Evolutionary conservation across 208 protist genomes (phyloP).

Genomic region (Vickermania ingenoplastis): DNA sequence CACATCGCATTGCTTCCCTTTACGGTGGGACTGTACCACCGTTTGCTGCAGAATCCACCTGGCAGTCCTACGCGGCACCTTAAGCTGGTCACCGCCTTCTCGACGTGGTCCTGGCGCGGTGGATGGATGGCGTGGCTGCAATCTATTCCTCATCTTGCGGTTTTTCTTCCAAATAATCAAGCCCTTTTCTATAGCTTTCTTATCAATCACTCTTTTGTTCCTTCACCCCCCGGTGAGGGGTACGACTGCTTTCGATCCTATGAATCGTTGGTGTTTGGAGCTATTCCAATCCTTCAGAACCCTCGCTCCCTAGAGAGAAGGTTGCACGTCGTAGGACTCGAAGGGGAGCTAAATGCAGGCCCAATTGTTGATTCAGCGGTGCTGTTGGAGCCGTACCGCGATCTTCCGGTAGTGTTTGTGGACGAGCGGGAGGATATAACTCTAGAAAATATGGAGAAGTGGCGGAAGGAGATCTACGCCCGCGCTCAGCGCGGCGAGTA

Average conservation of each 20-base stretch:
- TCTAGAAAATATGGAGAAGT: background rate
- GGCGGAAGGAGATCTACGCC: background rate
- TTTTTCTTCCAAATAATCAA: too few species aligned
- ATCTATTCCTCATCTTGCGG: too few species aligned
- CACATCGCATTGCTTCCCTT: background rate
- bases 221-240: background rate
- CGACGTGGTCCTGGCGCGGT: too few species aligned
- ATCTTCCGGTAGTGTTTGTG: background rate
- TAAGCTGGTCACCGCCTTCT: too few species aligned
- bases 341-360: too few species aligned
- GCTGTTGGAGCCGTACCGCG: background rate
- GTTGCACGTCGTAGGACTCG: too few species aligned
- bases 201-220: background rate
- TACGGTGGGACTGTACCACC: background rate
- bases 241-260: background rate
- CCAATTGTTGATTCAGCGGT: too few species aligned
- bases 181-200: background rate
- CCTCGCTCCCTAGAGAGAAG: background rate
- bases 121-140: too few species aligned
- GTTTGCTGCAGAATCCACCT: background rate
- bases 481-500: background rate
- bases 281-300: background rate
- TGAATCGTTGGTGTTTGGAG: background rate
- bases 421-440: background rate
- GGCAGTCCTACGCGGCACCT: too few species aligned